Base-by-base conservation (phyloP, 805 yeast species). In the Yarrowia deformans region DNA sequence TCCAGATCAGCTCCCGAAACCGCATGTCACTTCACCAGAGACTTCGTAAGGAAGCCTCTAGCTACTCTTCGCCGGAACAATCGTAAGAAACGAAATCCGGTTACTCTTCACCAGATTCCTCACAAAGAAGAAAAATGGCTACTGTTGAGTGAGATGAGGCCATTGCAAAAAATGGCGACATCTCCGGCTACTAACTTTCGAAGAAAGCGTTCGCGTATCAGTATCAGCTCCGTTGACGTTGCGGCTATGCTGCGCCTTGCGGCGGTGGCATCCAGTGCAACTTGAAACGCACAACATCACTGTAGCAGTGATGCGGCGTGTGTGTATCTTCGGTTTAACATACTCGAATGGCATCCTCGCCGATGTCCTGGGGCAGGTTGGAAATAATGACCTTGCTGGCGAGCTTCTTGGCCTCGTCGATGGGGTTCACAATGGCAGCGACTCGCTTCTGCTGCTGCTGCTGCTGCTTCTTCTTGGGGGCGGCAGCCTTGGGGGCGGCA, bases 311-410 rank as follows among this genome's bases (percentile, higher is more conserved):
- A 23, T 23, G 45, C 13, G 43, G 56, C 29, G 39, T 49, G 32
- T 50, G 46, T n/a, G 23, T 6, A 45, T 45, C 32, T 23, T 48
- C 52, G 52, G 52, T 37, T 32, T 56, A 56, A 49, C 68, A 60
- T 68, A 68, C 70, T 40, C 70, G 69, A 69, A 75, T 74, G 64
- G 72, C 72, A 55, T 58, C 60, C 72, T 75, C 77, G 54, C 71
- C 70, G 43, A 75, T 72, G 69, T 75, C 77, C 40, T 49, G 69
- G 32, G 77, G 77, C 35, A 91, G 84, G 76, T 91, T 91, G 76
- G 91, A 88, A 70, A 93, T 95, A 76, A 90, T 88, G 70, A 92
- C 96, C 79, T 90, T 93, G 72, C 90, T 88, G 70, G 96, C 80
- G 54, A 71, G 71, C 75, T 85, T 87, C 75, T 81, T 72, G 70